These are phyloP conservation scores for Rugosomyces carneus DNA, from an alignment of 1,284 basidiomycete species.

Conservation along the genomic window DNA sequence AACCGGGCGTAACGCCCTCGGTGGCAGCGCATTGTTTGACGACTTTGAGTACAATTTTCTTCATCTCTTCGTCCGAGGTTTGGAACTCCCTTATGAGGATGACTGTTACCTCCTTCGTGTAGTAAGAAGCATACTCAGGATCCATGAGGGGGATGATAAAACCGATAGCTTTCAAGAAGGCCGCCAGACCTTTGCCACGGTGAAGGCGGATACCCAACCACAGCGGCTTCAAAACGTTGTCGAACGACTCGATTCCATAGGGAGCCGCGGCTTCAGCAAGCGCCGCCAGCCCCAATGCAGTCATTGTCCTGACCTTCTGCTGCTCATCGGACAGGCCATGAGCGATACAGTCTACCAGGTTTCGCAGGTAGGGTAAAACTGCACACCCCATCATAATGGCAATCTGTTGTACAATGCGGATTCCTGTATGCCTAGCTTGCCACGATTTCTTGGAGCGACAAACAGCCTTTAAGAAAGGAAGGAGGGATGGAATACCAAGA, in stretches of 20 bases:
- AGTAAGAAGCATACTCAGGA: constrained; percentile 97
- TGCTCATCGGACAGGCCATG: constrained; percentile 97
- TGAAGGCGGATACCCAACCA: constrained; percentile 98
- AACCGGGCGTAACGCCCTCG: constrained; percentile 90
- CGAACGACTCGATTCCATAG: constrained; percentile 99
- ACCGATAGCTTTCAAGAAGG: constrained; percentile 98
- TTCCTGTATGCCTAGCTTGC: constrained; percentile 99
- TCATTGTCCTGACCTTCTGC: constrained; percentile 99
- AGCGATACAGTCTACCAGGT: constrained; percentile 94
- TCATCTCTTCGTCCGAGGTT: constrained; percentile 99
- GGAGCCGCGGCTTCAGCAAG: constrained; percentile 96
- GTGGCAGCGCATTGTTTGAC: constrained; percentile 99
- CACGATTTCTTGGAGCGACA: constrained; percentile 99
- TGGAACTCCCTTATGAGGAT: constrained; percentile 99
- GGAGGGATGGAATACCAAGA: constrained; percentile 93
- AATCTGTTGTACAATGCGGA: constrained; percentile 99
- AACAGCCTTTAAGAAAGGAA: constrained; percentile 97
- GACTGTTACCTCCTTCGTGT: constrained; percentile 95
- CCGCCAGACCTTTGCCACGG: constrained; percentile 95
- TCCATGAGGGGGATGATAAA: constrained; percentile 99
- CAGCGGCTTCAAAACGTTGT: constrained; percentile 95
- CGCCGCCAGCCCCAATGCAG: constrained; percentile 92
- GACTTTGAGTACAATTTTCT: constrained; percentile 98
- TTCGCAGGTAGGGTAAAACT: constrained; percentile 95
- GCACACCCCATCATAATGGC: constrained; percentile 99